phyloP scores from a whole-genome alignment of 108 stramenopile species.

The Nannochloropsis gaditana region DNA sequence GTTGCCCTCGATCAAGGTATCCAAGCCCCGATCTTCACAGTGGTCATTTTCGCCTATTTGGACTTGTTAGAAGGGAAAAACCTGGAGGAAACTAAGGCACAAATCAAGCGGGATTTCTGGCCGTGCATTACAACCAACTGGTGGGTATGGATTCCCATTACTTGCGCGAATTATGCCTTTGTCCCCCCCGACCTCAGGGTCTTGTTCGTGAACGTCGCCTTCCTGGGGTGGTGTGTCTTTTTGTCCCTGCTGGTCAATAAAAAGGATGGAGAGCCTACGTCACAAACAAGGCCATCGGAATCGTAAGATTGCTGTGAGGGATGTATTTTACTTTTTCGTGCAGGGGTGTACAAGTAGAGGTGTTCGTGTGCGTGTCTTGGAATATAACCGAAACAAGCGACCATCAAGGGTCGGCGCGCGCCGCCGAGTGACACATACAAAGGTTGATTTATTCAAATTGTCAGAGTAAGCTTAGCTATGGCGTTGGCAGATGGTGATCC shows the following conservation, averaged over 20 bases:
- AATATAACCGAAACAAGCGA: too few relatives aligned
- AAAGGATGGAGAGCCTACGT: not conserved
- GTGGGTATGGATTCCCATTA: slow-evolving; percentile 8
- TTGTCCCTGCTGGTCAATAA: slow-evolving; percentile 1
- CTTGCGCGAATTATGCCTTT: not conserved
- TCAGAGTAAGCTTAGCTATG: too few relatives aligned
- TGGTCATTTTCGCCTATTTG: not conserved
- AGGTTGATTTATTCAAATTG: too few relatives aligned
- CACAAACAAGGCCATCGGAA: not conserved
- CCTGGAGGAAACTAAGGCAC: not conserved
- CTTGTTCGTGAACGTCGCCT: not conserved
- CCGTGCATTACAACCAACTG: not conserved
- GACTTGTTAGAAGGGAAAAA: not conserved
- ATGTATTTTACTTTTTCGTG: too few relatives aligned
- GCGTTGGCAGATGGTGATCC: too few relatives aligned
- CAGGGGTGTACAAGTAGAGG: not conserved
- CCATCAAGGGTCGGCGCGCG: too few relatives aligned
- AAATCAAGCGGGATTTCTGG: slow-evolving; percentile 15
- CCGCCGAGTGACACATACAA: too few relatives aligned
- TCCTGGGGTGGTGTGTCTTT: not conserved
- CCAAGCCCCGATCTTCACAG: slow-evolving; percentile 4
- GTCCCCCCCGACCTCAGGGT: not conserved
- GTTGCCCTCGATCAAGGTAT: not conserved
- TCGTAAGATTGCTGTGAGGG: not conserved
- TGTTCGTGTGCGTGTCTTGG: not conserved